Conservation (phyloP, 2,329 filamentous ascomycete species). For the Calonectria pteridis region DNA sequence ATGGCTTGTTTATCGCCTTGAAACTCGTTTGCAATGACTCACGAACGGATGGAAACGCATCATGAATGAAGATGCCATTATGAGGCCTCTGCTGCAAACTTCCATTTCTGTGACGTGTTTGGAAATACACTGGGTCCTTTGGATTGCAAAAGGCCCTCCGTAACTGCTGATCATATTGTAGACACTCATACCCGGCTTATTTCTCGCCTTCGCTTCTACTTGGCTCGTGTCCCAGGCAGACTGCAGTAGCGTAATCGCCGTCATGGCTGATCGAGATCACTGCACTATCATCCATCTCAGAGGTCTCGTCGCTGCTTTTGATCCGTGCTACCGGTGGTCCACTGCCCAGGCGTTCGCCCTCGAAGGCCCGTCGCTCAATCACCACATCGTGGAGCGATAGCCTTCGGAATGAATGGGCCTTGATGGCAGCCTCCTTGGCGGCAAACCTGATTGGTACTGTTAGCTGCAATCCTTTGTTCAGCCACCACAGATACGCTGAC, state of each 20-base stretch:
- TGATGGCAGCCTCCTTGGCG: conserved; percentile 81
- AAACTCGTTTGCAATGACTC: too few relatives aligned
- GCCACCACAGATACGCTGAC: background rate
- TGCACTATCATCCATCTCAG: conserved; percentile 65
- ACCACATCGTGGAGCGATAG: conserved; percentile 73
- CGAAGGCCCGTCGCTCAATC: conserved; percentile 51
- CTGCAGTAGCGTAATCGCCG: conserved; percentile 81
- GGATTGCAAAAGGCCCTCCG: background rate
- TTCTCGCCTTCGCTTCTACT: background rate
- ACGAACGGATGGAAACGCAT: background rate
- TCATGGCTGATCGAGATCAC: conserved; percentile 90
- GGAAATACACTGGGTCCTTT: background rate
- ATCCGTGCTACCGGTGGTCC: conserved; percentile 61
- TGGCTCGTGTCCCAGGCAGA: conserved; percentile 67
- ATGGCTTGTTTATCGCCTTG: too few relatives aligned
- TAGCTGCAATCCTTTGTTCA: background rate
- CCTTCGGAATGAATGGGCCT: conserved; percentile 72
- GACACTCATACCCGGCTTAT: background rate
- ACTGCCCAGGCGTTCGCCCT: conserved; percentile 47
- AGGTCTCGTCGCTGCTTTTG: conserved; percentile 43
- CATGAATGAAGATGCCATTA: background rate
- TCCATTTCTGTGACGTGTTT: background rate
- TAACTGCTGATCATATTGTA: too few relatives aligned
- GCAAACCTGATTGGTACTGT: conserved; percentile 64
- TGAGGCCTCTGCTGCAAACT: background rate